These are phyloP conservation scores for Herpetomonas samuelpessoai DNA, from an alignment of 208 protist genomes.

Conservation along the genomic window DNA sequence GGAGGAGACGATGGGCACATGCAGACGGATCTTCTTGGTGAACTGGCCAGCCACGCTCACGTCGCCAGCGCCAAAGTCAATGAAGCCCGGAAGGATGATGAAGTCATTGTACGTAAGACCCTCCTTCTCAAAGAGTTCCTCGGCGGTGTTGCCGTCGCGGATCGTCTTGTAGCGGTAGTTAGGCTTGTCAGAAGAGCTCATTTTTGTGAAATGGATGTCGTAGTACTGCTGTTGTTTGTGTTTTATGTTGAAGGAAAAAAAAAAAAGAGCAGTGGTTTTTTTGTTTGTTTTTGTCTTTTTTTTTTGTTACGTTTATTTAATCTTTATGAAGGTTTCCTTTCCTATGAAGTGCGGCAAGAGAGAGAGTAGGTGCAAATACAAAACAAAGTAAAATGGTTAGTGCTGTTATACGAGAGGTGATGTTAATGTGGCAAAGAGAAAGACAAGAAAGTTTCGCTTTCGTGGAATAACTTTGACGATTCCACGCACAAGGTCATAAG, in stretches of 20 bases:
- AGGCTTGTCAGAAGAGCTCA: slow-evolving; percentile 26
- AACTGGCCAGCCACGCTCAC: slow-evolving; percentile 83
- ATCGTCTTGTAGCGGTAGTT: slow-evolving; percentile 77
- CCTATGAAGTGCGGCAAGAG: no score
- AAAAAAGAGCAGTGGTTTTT: neutral
- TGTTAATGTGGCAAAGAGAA: no score
- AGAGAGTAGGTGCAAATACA: no score
- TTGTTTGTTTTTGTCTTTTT: neutral
- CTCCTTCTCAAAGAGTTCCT: slow-evolving; percentile 81
- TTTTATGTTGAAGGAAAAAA: neutral
- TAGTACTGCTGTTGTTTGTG: no score
- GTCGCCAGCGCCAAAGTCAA: slow-evolving; percentile 90
- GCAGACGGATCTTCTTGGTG: slow-evolving; percentile 91
- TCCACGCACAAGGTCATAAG: no score
- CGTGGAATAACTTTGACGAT: no score
- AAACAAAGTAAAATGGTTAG: no score
- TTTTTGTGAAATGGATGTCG: neutral
- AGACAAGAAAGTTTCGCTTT: no score
- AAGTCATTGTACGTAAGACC: slow-evolving; percentile 95
- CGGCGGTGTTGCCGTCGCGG: slow-evolving; percentile 78
- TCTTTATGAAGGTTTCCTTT: no score
- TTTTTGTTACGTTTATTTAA: no score
- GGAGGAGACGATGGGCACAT: slow-evolving; percentile 90
- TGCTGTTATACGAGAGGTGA: no score
- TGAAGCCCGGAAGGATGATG: slow-evolving; percentile 94